Evolutionary conservation across 2,329 filamentous ascomycete genomes (phyloP).

Genomic region (Aureobasidium uvarum): DNA sequence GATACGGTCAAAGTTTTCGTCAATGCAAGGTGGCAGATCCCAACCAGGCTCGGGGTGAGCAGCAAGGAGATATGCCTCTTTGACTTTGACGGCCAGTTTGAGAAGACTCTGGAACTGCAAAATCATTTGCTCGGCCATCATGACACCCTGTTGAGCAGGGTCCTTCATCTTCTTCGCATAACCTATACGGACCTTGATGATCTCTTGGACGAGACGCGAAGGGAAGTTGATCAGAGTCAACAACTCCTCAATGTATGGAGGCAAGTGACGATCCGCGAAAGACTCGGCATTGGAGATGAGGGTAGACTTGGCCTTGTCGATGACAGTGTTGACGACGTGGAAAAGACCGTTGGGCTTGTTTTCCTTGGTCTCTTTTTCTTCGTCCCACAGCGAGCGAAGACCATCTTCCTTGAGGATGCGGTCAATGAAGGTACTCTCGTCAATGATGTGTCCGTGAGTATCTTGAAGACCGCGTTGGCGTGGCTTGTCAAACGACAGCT

Average conservation of each 20-base stretch:
- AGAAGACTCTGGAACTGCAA: slow-evolving; percentile 91
- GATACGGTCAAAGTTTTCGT: slow-evolving; percentile 90
- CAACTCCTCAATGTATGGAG: slow-evolving; percentile 94
- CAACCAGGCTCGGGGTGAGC: slow-evolving; percentile 86
- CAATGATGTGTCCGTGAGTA: slow-evolving; percentile 69
- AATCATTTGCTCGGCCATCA: slow-evolving; percentile 98
- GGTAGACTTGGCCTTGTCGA: slow-evolving; percentile 89
- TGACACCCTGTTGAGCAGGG: slow-evolving; percentile 81
- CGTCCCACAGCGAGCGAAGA: slow-evolving; percentile 83
- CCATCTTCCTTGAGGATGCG: slow-evolving; percentile 94
- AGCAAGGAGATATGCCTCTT: slow-evolving; percentile 79
- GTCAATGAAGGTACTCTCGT: slow-evolving; percentile 92
- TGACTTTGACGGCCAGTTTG: slow-evolving; percentile 88
- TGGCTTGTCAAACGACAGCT: slow-evolving; percentile 82
- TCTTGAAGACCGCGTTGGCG: slow-evolving; percentile 62
- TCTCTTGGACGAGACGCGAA: slow-evolving; percentile 90
- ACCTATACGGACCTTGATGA: slow-evolving; percentile 84
- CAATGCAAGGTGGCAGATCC: slow-evolving; percentile 93
- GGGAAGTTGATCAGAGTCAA: slow-evolving; percentile 97
- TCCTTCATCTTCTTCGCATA: slow-evolving; percentile 97
- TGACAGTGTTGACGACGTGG: slow-evolving; percentile 76
- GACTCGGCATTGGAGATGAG: slow-evolving; percentile 80
- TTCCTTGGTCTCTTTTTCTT: slow-evolving; percentile 43
- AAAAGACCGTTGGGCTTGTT: slow-evolving; percentile 65
- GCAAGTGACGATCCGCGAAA: slow-evolving; percentile 85